Conservation (phyloP, 2,329 filamentous ascomycete genomes). For the Trichothecium sympodiale region DNA sequence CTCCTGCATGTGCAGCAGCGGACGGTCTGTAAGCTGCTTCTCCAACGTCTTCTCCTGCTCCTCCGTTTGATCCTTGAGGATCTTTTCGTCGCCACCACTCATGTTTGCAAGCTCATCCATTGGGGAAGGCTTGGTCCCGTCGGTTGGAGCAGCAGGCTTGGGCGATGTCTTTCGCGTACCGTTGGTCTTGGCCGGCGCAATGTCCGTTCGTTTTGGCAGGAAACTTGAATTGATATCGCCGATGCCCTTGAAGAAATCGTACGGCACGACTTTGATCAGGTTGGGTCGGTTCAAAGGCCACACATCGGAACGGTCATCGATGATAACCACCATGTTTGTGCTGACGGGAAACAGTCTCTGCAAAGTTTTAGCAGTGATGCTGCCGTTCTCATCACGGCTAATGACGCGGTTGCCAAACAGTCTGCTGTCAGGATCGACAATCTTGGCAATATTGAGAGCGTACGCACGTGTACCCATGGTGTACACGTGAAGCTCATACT, state of each 20-base stretch:
- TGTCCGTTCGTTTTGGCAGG: conserved; percentile 63
- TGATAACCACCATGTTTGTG: conserved; percentile 98
- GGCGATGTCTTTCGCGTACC: conserved; percentile 7
- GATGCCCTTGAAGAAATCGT: conserved; percentile 96
- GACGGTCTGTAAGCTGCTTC: conserved; percentile 80
- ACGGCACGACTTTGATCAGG: conserved; percentile 86
- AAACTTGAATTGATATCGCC: conserved; percentile 99
- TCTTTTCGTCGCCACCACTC: conserved; percentile 54
- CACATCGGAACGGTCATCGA: conserved; percentile 92
- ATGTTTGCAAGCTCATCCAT: conserved; percentile 70
- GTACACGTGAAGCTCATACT: conserved; percentile 96
- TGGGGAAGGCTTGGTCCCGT: conserved; percentile 27
- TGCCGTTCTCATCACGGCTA: conserved; percentile 94
- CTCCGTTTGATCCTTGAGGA: conserved; percentile 64
- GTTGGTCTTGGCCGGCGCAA: conserved; percentile 23
- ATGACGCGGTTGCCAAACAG: conserved; percentile 92
- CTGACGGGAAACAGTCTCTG: conserved; percentile 90
- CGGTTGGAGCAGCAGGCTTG: not conserved
- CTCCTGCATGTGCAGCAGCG: conserved; percentile 85
- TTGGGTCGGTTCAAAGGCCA: conserved; percentile 88
- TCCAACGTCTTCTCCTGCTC: conserved; percentile 82
- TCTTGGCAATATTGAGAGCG: conserved; percentile 78
- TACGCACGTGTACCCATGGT: conserved; percentile 99
- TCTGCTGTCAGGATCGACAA: conserved; percentile 81
- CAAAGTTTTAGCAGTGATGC: conserved; percentile 79